Conservation (phyloP, 495 filamentous ascomycete genomes). For the Neurospora discreta region DNA sequence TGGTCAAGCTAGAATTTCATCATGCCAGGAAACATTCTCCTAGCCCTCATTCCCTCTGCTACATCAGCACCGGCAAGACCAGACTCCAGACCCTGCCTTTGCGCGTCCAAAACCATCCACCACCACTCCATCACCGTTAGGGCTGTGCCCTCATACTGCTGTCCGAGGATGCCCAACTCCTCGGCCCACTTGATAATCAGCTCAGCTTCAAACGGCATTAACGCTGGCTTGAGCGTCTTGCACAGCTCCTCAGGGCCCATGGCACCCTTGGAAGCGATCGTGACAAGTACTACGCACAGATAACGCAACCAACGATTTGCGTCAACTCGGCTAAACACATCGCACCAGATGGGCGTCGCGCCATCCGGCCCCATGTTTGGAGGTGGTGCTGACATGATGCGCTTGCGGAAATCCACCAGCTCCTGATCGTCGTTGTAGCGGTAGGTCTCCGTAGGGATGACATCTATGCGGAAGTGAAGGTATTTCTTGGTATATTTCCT, state of each 20-base stretch:
- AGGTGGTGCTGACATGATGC: slow-evolving; percentile 20
- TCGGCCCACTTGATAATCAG: slow-evolving; percentile 55
- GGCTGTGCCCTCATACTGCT: slow-evolving; percentile 23
- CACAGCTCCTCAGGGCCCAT: slow-evolving; percentile 40
- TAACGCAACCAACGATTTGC: slow-evolving; percentile 53
- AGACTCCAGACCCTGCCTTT: slow-evolving; percentile 10
- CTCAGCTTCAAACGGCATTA: slow-evolving; percentile 59
- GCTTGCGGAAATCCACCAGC: slow-evolving; percentile 29
- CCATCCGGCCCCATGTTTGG: slow-evolving; percentile 20
- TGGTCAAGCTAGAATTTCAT: neutral
- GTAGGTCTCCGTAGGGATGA: slow-evolving; percentile 48
- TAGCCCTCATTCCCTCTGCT: neutral
- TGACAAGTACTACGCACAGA: slow-evolving; percentile 45
- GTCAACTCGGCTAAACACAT: slow-evolving; percentile 57
- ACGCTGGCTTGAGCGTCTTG: slow-evolving; percentile 44
- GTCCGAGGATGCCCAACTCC: slow-evolving; percentile 33
- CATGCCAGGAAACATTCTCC: neutral
- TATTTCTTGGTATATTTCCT: slow-evolving; percentile 54
- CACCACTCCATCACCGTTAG: slow-evolving; percentile 56
- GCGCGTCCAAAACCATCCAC: slow-evolving; percentile 43
- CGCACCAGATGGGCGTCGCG: slow-evolving; percentile 66
- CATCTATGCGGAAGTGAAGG: slow-evolving; percentile 49
- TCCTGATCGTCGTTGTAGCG: slow-evolving; percentile 44
- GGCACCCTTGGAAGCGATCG: slow-evolving; percentile 49
- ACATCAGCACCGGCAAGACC: neutral